Evolutionary conservation across 371 early-diverging fungal genomes (phyloP), one percentile per base, ranked within the genome.

Genomic region (Dichotomocladium elegans): DNA sequence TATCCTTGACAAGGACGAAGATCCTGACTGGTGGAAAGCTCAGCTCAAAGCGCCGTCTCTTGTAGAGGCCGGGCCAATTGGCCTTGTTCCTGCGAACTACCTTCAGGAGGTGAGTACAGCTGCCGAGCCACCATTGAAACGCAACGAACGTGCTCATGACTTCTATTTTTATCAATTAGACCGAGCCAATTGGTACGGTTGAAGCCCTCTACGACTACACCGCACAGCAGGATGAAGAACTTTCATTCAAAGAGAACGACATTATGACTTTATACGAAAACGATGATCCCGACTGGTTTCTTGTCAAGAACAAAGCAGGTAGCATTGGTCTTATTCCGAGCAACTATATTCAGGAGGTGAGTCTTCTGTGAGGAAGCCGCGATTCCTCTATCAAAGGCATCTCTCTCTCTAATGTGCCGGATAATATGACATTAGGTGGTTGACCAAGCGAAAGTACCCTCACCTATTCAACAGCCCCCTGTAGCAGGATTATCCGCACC

Each of bases 71-170:
- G 77, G 76, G 30, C 79, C 72, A 28, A 60, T 80, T 28, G 91
- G 92, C n/a, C 68, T 92, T 29, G 79, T 91, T 35, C 91, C 92
- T n/a, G 74, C 82, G 48, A 87, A 82, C 63, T 91, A 92, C 67
- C 68, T 90, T 30, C 82, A 84, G 48, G 79, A 79, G 57, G 90
- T 88, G 74, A 8, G 8, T 24, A 4, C 26, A 28, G 9, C 19
- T 42, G 12, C 25, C 41, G 26, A 53, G 45, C 22, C 17, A 2
- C 35, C 1, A 37, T 37, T 37, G 14, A 37, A 37, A 37, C 37
- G 17, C 21, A 12, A 25, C 6, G 2, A 4, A 24, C 3, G 8
- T 37, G 37, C n/a, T 37, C n/a, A 37, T 35, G 35, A 21, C 9
- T 17, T 37, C 37, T 37, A 2, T n/a, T n/a, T n/a, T n/a, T n/a